Base-by-base conservation (phyloP, 164 flowering plant genomes). In the Akebia trifoliata region DNA sequence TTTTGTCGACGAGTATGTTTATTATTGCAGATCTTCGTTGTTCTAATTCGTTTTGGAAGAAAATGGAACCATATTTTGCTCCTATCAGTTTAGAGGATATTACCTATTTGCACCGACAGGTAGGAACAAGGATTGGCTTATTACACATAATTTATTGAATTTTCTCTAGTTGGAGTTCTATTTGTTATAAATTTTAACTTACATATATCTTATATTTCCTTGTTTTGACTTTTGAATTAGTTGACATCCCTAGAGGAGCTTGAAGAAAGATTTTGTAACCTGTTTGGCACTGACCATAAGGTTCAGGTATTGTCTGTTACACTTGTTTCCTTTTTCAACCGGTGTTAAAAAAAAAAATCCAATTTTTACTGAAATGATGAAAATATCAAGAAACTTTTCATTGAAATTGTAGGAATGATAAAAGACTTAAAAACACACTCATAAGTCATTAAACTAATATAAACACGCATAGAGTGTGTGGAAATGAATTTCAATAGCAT, bases 11-110 rank as follows among this genome's bases (percentile, higher is more conserved):
- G 30, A n/a, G 5, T 35, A 34, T 57, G 36, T n/a, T 9, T 9
- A 9, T n/a, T n/a, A n/a, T 34, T 79, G 63, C 72, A 86, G 95
- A 75, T 76, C 60, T 60, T 69, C 72, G 77, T 21, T 81, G 84
- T 65, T 56, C 85, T 50, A 60, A 81, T 62, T 35, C 81, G 39
- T 86, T 90, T 66, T 90, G 97, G 97, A 81, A 83, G 76, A 80
- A 74, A 72, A 70, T 81, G 72, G 85, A 85, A 62, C 73, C 76
- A 12, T 15, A 67, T 44, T 86, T 86, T 76, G 59, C 79, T 54
- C 64, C 72, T 62, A 56, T 72, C 49, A 72, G 75, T 56, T 50
- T 69, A 26, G 90, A 71, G 49, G 86, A 78, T 37, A 43, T 42
- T 29, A 68, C 84, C 35, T 77, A 62, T 69, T 73, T 90, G 72